Evolutionary conservation across 2,329 filamentous ascomycete genomes (phyloP), one percentile per base, ranked within the genome.

Genomic region (Emmonsiellopsis sp.): DNA sequence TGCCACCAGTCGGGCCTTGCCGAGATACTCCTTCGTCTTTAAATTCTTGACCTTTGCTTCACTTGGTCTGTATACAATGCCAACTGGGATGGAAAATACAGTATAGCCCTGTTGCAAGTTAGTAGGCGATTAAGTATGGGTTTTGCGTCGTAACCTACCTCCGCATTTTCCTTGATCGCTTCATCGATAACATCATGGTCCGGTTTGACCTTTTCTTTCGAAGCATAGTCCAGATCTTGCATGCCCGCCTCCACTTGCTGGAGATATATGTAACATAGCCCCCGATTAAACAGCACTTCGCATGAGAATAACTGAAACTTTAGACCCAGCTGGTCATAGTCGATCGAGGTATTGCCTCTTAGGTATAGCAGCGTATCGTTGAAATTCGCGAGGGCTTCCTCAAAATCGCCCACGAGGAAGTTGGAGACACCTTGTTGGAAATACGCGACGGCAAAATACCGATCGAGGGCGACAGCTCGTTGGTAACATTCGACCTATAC

Each of bases 391-490:
- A 97, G 78, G 15, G 93, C 93, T 71, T 97, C 93, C 69, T 97
- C 91, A 62, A 97, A 97, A 68, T 98, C 93, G 55, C 92, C 92
- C 53, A 97, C 82, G 49, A 98, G 77, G 71, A 98, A 98, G 70
- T 97, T 98, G 53, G 93, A 97, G 15, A 98, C 93, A 43, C 93
- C 93, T 72, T 97, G 89, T 67, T 98, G 93, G 70, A 98, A 98
- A 70, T 97, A 97, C 55, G 93, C 92, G 55, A 98, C 90, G 54
- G 93, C 93, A 45, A 98, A 86, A 67, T 97, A 98, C 67, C 93
- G 87, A 66, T 98, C 93, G 54, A 96, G 79, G 59, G 84, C 81
- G 63, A 95, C 87, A 48, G 93, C 91, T 68, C 87, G 84, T 75
- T 96, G 91, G 69, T 96, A 98, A 72, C 85, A 93, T 72, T 95